These are phyloP conservation scores for Penicillium corylophilum DNA, from an alignment of 2,329 filamentous ascomycete genomes.

Conservation along the genomic window DNA sequence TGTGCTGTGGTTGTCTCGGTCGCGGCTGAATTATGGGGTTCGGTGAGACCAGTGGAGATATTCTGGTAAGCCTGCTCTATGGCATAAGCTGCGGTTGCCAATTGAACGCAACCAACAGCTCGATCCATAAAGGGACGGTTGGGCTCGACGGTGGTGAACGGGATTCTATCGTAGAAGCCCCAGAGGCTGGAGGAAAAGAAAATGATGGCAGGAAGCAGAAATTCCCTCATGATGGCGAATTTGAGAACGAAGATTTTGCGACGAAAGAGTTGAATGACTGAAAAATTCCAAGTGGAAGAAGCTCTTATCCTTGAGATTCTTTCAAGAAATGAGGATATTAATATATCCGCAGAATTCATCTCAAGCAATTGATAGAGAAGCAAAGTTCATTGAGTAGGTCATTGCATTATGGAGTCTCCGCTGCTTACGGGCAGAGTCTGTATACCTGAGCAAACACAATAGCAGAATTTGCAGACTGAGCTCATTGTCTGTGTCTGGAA, in stretches of 20 bases:
- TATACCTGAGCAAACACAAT: neutral
- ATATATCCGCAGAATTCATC: neutral
- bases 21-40: neutral
- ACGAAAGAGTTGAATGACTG: too few relatives aligned
- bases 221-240: slow-evolving; percentile 15
- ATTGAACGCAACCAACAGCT: slow-evolving; percentile 18
- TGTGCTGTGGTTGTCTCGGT: neutral
- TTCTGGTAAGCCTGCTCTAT: neutral
- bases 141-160: slow-evolving; percentile 19
- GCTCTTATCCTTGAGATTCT: neutral
- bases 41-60: neutral
- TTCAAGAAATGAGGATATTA: neutral
- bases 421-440: neutral
- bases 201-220: slow-evolving; percentile 14
- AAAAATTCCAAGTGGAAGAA: neutral
- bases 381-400: neutral
- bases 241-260: neutral
- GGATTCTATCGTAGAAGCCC: slow-evolving; percentile 20
- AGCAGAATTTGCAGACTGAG: neutral
- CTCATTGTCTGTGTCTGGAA: neutral
- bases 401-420: neutral
- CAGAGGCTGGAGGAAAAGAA: slow-evolving; percentile 21
- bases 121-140: slow-evolving; percentile 16
- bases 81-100: slow-evolving; percentile 18
- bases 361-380: neutral